phyloP scores from a whole-genome alignment of 768 basidiomycete species.

The Cyclocybe aegerita region DNA sequence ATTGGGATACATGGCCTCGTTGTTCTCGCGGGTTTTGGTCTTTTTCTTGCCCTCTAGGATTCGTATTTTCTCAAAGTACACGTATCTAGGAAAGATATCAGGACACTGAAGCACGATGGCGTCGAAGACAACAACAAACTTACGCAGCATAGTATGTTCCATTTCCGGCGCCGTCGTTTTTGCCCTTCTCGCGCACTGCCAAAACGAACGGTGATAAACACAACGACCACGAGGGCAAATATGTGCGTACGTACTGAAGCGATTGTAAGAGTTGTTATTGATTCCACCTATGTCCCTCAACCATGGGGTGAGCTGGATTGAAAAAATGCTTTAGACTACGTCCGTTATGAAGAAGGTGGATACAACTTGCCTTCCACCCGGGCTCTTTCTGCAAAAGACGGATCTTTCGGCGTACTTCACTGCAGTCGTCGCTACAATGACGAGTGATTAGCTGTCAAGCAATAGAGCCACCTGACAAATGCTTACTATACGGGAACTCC shows the following conservation, averaged over 20 bases:
- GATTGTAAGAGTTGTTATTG: conserved; percentile 43
- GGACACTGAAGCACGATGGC: not conserved
- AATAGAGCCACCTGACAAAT: not conserved
- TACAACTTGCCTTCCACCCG: conserved; percentile 36
- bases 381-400: conserved; percentile 37
- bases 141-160: conserved; percentile 47
- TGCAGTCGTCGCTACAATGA: conserved; percentile 39
- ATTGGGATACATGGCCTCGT: conserved; percentile 26
- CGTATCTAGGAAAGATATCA: conserved; percentile 28
- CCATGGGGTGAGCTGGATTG: conserved; percentile 41
- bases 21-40: conserved; percentile 34
- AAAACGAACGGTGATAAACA: not conserved
- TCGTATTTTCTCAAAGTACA: conserved; percentile 48
- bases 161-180: conserved; percentile 39
- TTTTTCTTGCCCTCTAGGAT: conserved; percentile 50
- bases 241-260: conserved; percentile 37
- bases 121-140: conserved; percentile 12
- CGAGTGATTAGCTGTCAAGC: not conserved
- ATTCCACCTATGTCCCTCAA: conserved; percentile 43
- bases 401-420: conserved; percentile 47
- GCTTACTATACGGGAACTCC: conserved; percentile 18
- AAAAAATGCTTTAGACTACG: not conserved
- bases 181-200: conserved; percentile 41
- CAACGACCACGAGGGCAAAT: not conserved
- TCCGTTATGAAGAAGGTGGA: not conserved